Evolutionary conservation across 495 filamentous ascomycete species (phyloP).

Genomic region (Sporormia fimetaria): DNA sequence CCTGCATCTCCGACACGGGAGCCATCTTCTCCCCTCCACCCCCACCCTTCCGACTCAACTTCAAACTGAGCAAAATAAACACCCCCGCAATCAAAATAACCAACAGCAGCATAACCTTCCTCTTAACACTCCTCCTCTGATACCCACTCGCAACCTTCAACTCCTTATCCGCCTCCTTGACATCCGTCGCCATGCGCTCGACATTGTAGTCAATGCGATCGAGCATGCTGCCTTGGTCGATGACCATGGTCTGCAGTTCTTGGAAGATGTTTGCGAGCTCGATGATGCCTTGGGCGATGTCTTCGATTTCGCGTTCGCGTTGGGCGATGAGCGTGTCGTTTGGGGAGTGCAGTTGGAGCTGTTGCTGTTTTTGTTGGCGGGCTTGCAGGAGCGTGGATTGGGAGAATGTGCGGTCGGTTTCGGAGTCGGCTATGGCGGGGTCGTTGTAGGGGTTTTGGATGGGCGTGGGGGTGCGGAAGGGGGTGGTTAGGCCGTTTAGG

Average conservation of each 20-base stretch:
- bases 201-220: constrained; percentile 98
- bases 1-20: not conserved
- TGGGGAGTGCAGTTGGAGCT: constrained; percentile 51
- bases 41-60: constrained; percentile 44
- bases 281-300: constrained; percentile 95
- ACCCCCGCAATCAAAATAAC: constrained; percentile 70
- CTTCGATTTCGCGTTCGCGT: constrained; percentile 92
- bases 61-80: constrained; percentile 75
- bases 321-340: constrained; percentile 83
- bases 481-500: constrained; percentile 52
- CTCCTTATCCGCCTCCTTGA: constrained; percentile 87
- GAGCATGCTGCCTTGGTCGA: constrained; percentile 95
- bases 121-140: constrained; percentile 75
- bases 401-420: constrained; percentile 83
- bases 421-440: constrained; percentile 77
- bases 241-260: constrained; percentile 90
- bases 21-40: constrained; percentile 1
- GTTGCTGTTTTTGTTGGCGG: constrained; percentile 40
- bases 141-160: constrained; percentile 75
- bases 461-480: constrained; percentile 55
- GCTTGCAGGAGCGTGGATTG: constrained; percentile 76
- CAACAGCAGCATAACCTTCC: constrained; percentile 83
- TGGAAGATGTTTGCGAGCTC: constrained; percentile 94
- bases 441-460: constrained; percentile 55
- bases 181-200: constrained; percentile 77